Evolutionary conservation across 2,329 filamentous ascomycete species (phyloP), one percentile per base, ranked within the genome.

Genomic region (Paraconiothyrium brasiliense): DNA sequence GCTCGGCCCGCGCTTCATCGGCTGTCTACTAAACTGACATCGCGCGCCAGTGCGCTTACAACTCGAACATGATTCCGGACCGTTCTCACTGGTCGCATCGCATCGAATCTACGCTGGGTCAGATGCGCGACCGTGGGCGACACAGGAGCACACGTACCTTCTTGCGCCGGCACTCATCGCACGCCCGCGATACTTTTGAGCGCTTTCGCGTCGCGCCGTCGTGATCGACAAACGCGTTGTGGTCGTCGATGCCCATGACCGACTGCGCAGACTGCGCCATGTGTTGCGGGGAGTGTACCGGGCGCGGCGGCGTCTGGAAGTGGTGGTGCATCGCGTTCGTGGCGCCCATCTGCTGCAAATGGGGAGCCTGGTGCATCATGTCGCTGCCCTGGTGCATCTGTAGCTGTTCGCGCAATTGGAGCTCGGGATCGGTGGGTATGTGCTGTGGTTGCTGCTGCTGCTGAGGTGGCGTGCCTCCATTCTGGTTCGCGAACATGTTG

Each of bases 141-240:
- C 35, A 13, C 50, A 41, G 27, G 27, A 37, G 47, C 41, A 51
- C 5, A 9, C 52, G n/a, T 63, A 79, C 78, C 74, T 80, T 80
- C 66, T 80, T 80, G 34, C 78, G 70, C 54, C 78, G 72, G 59
- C 78, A 80, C 63, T 79, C 77, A 60, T 80, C 78, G 65, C 78
- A 80, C 10, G 78, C 78, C 56, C 78, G 76, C 11, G 78, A 79
- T n/a, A 79, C 77, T 65, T 80, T 79, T 35, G 77, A 79, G 22
- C 77, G 74, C 64, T 78, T 78, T 52, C 76, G 68, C 44, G 70
- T 77, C 37, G 61, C 48, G 47, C 71, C 71, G 41, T 79, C 77
- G 48, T 76, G 76, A 57, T 77, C 72, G 55, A 71, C 71, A 52
- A 74, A 79, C 24, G 68, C 63, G 43, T 76, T 70, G 27, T 76